A percentile compares a stretch with the other conserved stretches of the same genome.
Conservation (phyloP, 1,284 basidiomycete species). For the Ceratobasidium papillatum region DNA sequence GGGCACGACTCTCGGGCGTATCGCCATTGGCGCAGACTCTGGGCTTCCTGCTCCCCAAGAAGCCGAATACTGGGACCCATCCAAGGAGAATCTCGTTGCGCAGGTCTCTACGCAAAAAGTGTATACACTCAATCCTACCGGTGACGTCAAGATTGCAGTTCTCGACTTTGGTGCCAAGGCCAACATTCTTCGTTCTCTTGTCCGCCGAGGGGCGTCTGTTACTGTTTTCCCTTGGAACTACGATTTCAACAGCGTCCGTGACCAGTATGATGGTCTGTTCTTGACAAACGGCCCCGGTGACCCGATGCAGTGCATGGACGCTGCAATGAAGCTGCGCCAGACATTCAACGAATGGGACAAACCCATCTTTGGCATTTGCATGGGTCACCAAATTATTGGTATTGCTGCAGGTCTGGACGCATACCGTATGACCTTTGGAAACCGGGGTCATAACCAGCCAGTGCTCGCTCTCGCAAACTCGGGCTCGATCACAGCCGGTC, state of each 20-base stretch:
- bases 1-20: slow-evolving; percentile 93
- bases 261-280: slow-evolving; percentile 95
- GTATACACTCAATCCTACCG: slow-evolving; percentile 87
- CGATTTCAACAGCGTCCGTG: slow-evolving; percentile 91
- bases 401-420: slow-evolving; percentile 96
- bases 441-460: slow-evolving; percentile 99
- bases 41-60: slow-evolving; percentile 65
- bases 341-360: slow-evolving; percentile 89
- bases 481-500: slow-evolving; percentile 91
- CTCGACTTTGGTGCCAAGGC: slow-evolving; percentile 98
- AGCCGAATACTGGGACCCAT: slow-evolving; percentile 91
- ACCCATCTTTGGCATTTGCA: slow-evolving; percentile 98
- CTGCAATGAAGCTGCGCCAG: slow-evolving; percentile 79
- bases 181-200: slow-evolving; percentile 93
- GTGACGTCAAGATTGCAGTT: slow-evolving; percentile 91
- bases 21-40: slow-evolving; percentile 84
- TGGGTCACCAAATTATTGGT: slow-evolving; percentile 98
- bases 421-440: slow-evolving; percentile 97
- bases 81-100: slow-evolving; percentile 90
- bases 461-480: slow-evolving; percentile 91
- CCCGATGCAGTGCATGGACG: slow-evolving; percentile 89
- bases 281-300: slow-evolving; percentile 97
- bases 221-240: slow-evolving; percentile 98
- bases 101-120: slow-evolving; percentile 88
- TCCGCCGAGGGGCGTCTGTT: slow-evolving; percentile 88